These are phyloP conservation scores for Vitis riparia DNA, from an alignment of 164 flowering plant species.

Conservation along the genomic window DNA sequence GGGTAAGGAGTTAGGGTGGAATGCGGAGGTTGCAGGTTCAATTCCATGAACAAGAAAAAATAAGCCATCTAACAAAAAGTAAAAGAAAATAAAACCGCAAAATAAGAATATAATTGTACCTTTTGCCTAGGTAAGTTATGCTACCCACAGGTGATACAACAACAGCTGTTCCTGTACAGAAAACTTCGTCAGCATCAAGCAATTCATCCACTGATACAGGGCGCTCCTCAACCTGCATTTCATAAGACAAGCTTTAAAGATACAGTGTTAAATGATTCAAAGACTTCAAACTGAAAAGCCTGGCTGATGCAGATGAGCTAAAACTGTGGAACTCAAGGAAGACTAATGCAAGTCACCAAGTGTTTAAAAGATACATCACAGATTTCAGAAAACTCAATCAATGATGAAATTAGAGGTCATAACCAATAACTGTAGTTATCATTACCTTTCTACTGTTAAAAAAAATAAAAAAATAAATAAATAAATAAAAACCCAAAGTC, in stretches of 20 bases:
- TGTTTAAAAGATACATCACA: not conserved
- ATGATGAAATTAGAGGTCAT: not conserved
- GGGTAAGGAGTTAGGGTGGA: too few species aligned
- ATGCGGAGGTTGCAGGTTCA: too few species aligned
- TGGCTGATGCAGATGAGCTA: not conserved
- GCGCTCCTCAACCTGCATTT: constrained; percentile 76
- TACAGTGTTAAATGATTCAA: not conserved
- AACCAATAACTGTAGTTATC: not conserved
- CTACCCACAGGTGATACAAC: constrained; percentile 91
- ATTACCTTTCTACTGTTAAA: not conserved
- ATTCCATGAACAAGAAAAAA: too few species aligned
- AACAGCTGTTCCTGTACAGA: constrained; percentile 91
- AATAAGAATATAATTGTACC: constrained; percentile 35
- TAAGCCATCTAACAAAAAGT: not conserved
- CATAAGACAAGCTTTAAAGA: not conserved
- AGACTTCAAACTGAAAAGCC: not conserved
- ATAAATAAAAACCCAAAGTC: too few species aligned
- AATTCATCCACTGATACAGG: constrained; percentile 69
- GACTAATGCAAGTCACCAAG: not conserved
- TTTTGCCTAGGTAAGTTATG: constrained; percentile 69
- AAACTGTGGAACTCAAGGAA: not conserved
- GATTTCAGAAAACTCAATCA: not conserved
- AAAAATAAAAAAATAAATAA: too few species aligned
- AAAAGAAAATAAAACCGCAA: not conserved
- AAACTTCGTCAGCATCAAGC: constrained; percentile 92